These are phyloP conservation scores for Suillus placidus DNA, from an alignment of 768 basidiomycete genomes.

Conservation along the genomic window DNA sequence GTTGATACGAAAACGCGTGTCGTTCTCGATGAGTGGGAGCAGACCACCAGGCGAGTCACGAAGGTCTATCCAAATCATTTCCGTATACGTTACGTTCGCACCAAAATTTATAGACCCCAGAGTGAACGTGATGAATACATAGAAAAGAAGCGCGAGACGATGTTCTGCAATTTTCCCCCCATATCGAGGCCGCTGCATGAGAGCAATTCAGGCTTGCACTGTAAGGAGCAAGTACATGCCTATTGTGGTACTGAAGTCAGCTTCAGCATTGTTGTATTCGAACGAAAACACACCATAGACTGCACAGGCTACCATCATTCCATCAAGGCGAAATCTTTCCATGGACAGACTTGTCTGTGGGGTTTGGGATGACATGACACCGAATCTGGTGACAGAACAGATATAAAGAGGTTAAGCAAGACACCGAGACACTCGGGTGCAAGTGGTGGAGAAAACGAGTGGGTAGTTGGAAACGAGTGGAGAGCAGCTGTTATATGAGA, in stretches of 20 bases:
- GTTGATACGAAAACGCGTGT: slow-evolving; percentile 24
- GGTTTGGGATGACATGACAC: background rate
- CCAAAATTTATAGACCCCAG: slow-evolving; percentile 31
- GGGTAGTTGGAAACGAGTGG: background rate
- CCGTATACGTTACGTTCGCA: slow-evolving; percentile 27
- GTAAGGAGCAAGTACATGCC: slow-evolving; percentile 25
- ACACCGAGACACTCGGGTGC: too few species aligned
- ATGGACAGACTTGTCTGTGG: background rate
- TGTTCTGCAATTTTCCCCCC: slow-evolving; percentile 1
- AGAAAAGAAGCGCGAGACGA: slow-evolving; percentile 18
- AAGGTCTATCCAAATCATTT: slow-evolving; percentile 37
- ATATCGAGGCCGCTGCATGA: slow-evolving; percentile 10
- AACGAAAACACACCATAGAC: background rate
- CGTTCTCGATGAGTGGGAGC: slow-evolving; percentile 18
- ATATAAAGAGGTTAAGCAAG: too few species aligned
- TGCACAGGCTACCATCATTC: background rate
- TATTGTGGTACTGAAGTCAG: background rate
- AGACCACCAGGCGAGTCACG: slow-evolving; percentile 18
- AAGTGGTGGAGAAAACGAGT: too few species aligned
- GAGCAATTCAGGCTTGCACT: slow-evolving; percentile 16
- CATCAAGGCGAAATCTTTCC: background rate
- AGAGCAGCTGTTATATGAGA: background rate
- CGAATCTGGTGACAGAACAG: background rate
- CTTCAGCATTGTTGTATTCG: background rate
- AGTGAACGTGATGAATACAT: slow-evolving; percentile 27